Conservation (phyloP, 495 filamentous ascomycete genomes). For the Aspergillus homomorphus region DNA sequence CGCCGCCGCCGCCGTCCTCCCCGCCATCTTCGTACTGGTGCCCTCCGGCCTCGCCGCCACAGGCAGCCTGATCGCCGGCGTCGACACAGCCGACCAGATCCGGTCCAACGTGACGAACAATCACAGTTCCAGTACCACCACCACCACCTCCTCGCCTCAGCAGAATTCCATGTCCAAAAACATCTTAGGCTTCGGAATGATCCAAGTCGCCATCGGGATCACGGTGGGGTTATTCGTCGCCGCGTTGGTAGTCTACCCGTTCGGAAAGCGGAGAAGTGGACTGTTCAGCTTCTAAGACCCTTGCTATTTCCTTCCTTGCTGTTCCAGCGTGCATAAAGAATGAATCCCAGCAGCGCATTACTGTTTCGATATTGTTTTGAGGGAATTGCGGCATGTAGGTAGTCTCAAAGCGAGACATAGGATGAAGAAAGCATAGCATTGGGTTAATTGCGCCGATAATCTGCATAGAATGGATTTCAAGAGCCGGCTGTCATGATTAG, state of each 20-base stretch:
- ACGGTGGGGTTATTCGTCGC: slow-evolving; percentile 85
- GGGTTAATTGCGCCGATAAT: too few species aligned
- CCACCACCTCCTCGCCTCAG: slow-evolving; percentile 12
- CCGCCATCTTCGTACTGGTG: slow-evolving; percentile 88
- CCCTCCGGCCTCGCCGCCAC: slow-evolving; percentile 79
- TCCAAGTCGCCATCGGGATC: slow-evolving; percentile 89
- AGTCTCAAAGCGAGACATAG: too few species aligned
- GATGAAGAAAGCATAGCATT: too few species aligned
- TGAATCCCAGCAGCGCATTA: too few species aligned
- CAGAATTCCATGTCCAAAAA: slow-evolving; percentile 23
- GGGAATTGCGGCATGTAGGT: too few species aligned
- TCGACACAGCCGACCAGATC: slow-evolving; percentile 73
- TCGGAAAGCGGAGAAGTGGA: slow-evolving; percentile 81
- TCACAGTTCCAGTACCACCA: neutral
- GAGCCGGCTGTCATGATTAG: too few species aligned
- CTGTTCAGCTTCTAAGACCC: slow-evolving; percentile 72
- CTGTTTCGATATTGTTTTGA: too few species aligned
- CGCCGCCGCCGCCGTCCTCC: slow-evolving; percentile 79
- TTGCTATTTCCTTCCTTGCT: neutral
- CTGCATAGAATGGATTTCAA: too few species aligned
- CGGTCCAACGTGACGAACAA: slow-evolving; percentile 46
- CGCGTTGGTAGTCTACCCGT: slow-evolving; percentile 82
- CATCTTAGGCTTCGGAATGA: slow-evolving; percentile 42
- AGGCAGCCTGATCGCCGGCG: slow-evolving; percentile 72
- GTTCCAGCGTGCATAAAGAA: neutral